These are phyloP conservation scores for Climacium dendroides DNA, from an alignment of 225 moss, liverwort and hornwort species.

Conservation along the genomic window DNA sequence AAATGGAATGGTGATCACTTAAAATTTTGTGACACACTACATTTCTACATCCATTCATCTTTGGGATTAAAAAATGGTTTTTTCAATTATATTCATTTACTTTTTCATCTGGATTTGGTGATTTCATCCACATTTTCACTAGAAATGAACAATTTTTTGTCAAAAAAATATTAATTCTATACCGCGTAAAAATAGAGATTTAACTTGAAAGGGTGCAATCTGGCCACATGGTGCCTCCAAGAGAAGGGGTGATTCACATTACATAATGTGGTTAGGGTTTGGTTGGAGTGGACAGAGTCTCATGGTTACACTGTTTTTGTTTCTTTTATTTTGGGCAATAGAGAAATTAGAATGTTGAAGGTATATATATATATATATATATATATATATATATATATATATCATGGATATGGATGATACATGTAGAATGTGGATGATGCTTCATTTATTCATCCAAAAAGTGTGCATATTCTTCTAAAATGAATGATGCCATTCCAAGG, in stretches of 20 bases:
- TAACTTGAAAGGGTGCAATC: neutral
- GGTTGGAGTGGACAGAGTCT: rapidly evolving
- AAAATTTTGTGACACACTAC: neutral
- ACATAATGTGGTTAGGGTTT: rapidly evolving
- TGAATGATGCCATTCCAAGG: neutral
- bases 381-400: too few species aligned
- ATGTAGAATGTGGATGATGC: neutral
- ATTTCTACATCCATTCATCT: neutral
- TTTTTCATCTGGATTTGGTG: neutral
- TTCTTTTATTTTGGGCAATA: too few species aligned
- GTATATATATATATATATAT: too few species aligned
- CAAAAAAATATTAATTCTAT: neutral
- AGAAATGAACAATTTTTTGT: neutral
- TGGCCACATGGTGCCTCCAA: rapidly evolving
- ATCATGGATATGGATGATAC: too few species aligned
- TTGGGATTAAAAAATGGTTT: rapidly evolving
- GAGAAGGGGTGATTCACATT: neutral
- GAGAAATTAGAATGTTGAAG: rapidly evolving
- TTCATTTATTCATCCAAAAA: neutral
- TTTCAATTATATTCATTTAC: neutral
- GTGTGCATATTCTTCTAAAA: too few species aligned
- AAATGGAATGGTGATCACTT: rapidly evolving
- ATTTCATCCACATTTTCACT: neutral
- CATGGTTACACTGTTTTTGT: rapidly evolving
- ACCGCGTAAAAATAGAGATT: rapidly evolving